Evolutionary conservation across 768 basidiomycete genomes (phyloP).

Genomic region (Auriscalpium vulgare): DNA sequence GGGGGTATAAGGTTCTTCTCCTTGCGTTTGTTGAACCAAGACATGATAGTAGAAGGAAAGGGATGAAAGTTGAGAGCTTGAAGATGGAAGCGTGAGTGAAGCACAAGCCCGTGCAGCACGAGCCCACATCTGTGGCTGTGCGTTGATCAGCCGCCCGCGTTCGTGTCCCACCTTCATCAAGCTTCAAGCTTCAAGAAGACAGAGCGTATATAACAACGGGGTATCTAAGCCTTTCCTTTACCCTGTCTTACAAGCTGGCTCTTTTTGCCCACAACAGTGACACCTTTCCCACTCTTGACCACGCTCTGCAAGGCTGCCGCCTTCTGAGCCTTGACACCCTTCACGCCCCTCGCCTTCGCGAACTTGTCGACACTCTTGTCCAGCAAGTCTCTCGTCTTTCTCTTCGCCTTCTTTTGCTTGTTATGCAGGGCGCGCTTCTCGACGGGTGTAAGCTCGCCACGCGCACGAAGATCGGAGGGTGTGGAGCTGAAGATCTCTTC

Average conservation of each 20-base stretch:
- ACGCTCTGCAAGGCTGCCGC: slow-evolving; percentile 73
- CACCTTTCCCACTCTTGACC: slow-evolving; percentile 78
- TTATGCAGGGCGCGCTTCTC: slow-evolving; percentile 71
- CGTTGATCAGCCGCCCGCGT: background rate
- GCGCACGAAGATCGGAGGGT: slow-evolving; percentile 46
- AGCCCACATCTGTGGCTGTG: background rate
- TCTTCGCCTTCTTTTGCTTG: slow-evolving; percentile 63
- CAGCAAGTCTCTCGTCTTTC: slow-evolving; percentile 57
- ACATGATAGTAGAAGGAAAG: slow-evolving; percentile 35
- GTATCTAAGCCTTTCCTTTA: background rate
- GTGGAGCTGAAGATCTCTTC: slow-evolving; percentile 79
- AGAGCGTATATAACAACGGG: background rate
- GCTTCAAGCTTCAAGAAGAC: no score
- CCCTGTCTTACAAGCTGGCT: slow-evolving; percentile 31
- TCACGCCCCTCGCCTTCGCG: slow-evolving; percentile 43
- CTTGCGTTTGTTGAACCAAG: slow-evolving; percentile 58
- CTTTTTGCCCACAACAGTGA: slow-evolving; percentile 80
- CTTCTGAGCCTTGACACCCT: slow-evolving; percentile 72
- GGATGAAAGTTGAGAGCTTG: slow-evolving; percentile 2
- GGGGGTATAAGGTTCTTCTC: slow-evolving; percentile 62
- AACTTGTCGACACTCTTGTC: slow-evolving; percentile 60
- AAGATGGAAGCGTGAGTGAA: background rate
- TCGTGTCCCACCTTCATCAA: background rate
- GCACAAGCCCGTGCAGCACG: background rate
- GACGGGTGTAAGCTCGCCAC: slow-evolving; percentile 75